These are phyloP conservation scores for Pinus albicaulis DNA, from an alignment of 75 land plant species.

Conservation along the genomic window DNA sequence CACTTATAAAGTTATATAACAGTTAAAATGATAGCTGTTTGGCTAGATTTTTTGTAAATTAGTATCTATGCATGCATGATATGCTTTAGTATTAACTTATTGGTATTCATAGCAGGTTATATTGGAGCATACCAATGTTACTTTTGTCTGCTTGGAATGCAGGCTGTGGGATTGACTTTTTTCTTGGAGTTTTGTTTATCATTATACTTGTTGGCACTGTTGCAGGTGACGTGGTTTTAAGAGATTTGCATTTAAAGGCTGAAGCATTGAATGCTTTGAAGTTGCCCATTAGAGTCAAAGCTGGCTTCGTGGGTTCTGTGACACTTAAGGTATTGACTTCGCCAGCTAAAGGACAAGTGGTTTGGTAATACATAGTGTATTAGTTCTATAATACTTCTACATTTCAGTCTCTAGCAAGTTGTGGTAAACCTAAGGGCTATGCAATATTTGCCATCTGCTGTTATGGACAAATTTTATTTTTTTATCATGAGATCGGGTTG, in stretches of 20 bases:
- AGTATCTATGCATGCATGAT: neutral
- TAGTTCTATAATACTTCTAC: no score
- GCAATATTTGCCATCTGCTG: no score
- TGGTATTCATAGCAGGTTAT: neutral
- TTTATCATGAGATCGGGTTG: neutral
- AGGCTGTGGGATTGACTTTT: constrained; percentile 1
- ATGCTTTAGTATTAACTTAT: constrained; percentile 1
- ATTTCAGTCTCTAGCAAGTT: neutral
- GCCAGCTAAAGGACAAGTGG: neutral
- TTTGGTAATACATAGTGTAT: neutral
- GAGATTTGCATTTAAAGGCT: constrained; percentile 89
- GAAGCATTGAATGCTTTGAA: constrained; percentile 89
- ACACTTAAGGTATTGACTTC: constrained; percentile 75
- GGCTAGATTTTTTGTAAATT: neutral
- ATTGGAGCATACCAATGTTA: neutral
- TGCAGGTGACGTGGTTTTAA: constrained; percentile 95
- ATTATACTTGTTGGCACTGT: constrained; percentile 8
- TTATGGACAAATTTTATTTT: neutral
- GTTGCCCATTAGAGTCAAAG: constrained; percentile 91
- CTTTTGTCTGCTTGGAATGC: neutral
- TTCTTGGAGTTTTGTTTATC: neutral
- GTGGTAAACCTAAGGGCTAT: neutral
- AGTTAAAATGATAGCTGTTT: neutral
- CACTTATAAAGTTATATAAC: neutral
- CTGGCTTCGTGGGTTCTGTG: constrained; percentile 95